phyloP scores from a whole-genome alignment of 1,284 basidiomycete genomes.

The Microbotryum lychnidis-dioicae region DNA sequence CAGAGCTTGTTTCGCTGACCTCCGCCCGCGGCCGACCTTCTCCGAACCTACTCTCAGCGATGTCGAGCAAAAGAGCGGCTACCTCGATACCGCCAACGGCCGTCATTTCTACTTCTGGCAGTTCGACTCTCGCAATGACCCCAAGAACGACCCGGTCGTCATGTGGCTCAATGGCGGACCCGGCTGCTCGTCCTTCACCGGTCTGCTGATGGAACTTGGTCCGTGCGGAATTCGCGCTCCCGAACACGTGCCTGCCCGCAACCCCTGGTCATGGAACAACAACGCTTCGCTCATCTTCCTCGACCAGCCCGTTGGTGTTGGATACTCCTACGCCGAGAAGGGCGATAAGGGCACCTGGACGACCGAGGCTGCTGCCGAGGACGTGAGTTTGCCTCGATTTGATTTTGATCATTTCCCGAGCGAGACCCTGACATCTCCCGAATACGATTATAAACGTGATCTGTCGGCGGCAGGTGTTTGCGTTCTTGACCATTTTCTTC shows the following conservation, averaged over 20 bases:
- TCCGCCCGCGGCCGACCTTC: not conserved
- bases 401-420: not conserved
- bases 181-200: conserved; percentile 44
- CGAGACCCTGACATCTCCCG: too few relatives aligned
- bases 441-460: too few relatives aligned
- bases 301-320: conserved; percentile 39
- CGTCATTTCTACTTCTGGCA: conserved; percentile 39
- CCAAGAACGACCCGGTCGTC: conserved; percentile 40
- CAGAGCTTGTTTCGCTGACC: not conserved
- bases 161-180: conserved; percentile 38
- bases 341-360: conserved; percentile 36
- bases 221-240: conserved; percentile 33
- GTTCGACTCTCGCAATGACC: conserved; percentile 41
- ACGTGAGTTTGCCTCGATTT: conserved; percentile 30
- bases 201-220: conserved; percentile 48
- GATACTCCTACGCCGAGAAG: conserved; percentile 40
- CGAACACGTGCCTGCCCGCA: conserved; percentile 19
- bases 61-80: conserved; percentile 36
- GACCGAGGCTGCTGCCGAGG: conserved; percentile 38
- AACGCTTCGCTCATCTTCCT: conserved; percentile 36
- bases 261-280: conserved; percentile 39
- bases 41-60: conserved; percentile 14
- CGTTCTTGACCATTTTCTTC: conserved; percentile 42
- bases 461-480: conserved; percentile 23
- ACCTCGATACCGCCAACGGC: conserved; percentile 25